Evolutionary conservation across 2,329 filamentous ascomycete genomes (phyloP), one percentile per base, ranked within the genome.

Genomic region (Aspergillus sergii): DNA sequence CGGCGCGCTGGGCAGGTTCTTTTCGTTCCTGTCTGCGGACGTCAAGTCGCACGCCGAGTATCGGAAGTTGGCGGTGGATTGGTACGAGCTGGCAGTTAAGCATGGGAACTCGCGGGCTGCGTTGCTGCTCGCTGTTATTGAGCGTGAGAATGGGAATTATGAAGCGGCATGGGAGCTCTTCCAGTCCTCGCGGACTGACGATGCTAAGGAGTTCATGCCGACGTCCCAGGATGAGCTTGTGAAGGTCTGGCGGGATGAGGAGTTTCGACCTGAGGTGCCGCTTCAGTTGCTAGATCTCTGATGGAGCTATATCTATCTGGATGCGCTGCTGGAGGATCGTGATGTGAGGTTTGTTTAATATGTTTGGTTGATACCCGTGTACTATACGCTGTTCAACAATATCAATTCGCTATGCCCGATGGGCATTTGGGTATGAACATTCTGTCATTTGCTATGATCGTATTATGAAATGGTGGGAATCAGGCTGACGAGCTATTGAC

Each of bases 61-160:
- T 39, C 71, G 68, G 48, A 55, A 55, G 3, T 59, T 76, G 16
- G 75, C 78, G 1, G 51, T 68, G 7, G 72, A 78, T 26, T 80
- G 78, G 78, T 77, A 78, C 53, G 58, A 71, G 16, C 56, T 78
- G 43, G 72, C 74, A 4, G 57, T 58, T n/a, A 28, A 50, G 4
- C 61, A 67, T 57, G 71, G 68, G 4, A 64, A 70, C 45, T 32
- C 11, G 1, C 61, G 65, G n/a, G 70, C 75, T 2, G 68, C 67
- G 0, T 63, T 78, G 14, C 69, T 74, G 43, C 21, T 74, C 43
- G 72, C 73, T 6, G 58, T 75, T n/a, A 57, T 80, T 3, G 48
- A 66, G 4, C 72, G 74, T 26, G 69, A 77, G 60, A 64, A 71
- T 39, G 72, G 73, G 1, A 12, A 65, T 5, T 28, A 51, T 7